Base-by-base conservation (phyloP, 192 early-diverging fungal species). In the Martensiomyces pterosporus region DNA sequence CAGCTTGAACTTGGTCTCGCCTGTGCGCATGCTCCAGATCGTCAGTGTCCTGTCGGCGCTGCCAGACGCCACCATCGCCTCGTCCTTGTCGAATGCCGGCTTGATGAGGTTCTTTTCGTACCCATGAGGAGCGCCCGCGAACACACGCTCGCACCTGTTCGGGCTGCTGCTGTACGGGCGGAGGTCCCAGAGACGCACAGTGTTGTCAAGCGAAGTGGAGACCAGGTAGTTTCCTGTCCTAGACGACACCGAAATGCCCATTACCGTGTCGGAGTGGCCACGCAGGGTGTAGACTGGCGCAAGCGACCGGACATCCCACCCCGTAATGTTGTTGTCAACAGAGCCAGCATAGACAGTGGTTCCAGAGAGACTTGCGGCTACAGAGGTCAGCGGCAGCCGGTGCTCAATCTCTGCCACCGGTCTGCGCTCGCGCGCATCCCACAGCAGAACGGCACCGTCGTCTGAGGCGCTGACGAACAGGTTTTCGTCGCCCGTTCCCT, bases 161-260 rank as follows among this genome's bases (percentile, higher is more conserved):
- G 84, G 60, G 0, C 84, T 78, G 29, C 52, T 43, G 33, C 64
- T 63, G 47, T 90, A 97, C 2, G 93, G 96, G 23, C 89, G 89
- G 3, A 97, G 79, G 67, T 99, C 92, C 96, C 96, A 99, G 24
- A 93, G 82, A 16, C 89, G 77, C 10, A 92, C 91, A 10, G 92
- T 93, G 64, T 94, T 96, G 67, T 99, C 97, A 84, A 97, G 89
- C 3, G 87, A 79, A 46, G 92, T 92, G 6, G 87, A 89, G 27
- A 94, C 55, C 19, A 99, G 70, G 46, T 81, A 77, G 35, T 80
- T 79, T 17, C 94, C 93, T 10, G 65, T 75, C 51, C 93, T 88
- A 8, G 92, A 90, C 23, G 86, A 87, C 14, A 96, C 44, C 10
- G 82, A 58, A 19, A 99, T 44, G 0, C 95, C 92, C 22, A 92